phyloP scores from a whole-genome alignment of 495 filamentous ascomycete genomes.

The Aspergillus nidulans region DNA sequence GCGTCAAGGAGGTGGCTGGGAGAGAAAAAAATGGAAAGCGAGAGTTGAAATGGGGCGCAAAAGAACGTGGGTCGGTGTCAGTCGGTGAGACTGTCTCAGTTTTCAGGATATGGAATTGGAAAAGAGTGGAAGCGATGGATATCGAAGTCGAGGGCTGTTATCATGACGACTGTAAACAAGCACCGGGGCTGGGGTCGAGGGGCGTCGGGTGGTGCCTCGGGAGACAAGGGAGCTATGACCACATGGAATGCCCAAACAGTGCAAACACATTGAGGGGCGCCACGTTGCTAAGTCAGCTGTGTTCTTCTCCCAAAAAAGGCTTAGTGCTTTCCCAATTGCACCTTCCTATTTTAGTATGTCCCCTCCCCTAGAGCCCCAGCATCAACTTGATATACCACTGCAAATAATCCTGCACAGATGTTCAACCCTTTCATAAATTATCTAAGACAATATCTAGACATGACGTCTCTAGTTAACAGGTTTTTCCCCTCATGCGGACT shows the following conservation, averaged over 20 bases:
- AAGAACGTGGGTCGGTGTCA: constrained; percentile 2
- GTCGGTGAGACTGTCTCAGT: background rate
- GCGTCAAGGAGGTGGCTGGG: constrained; percentile 19
- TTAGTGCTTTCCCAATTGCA: background rate
- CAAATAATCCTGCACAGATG: background rate
- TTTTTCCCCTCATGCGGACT: background rate
- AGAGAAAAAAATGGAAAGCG: constrained; percentile 1
- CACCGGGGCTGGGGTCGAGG: background rate
- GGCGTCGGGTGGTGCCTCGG: background rate
- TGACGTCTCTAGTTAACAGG: too few species aligned
- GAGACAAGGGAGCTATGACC: background rate
- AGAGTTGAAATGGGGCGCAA: background rate
- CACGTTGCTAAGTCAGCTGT: background rate
- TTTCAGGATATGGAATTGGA: background rate
- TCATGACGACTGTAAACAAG: background rate
- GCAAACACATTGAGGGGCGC: background rate
- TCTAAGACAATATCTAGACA: too few species aligned
- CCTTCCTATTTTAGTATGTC: background rate
- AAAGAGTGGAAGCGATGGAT: background rate
- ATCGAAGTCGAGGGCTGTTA: background rate
- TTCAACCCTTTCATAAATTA: background rate
- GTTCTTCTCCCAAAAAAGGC: background rate
- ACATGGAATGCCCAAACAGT: background rate
- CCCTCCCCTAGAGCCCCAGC: background rate
- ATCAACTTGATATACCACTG: background rate